These are phyloP conservation scores for Blastocladiella britannica DNA, from an alignment of 192 early-diverging fungal genomes.

Conservation along the genomic window DNA sequence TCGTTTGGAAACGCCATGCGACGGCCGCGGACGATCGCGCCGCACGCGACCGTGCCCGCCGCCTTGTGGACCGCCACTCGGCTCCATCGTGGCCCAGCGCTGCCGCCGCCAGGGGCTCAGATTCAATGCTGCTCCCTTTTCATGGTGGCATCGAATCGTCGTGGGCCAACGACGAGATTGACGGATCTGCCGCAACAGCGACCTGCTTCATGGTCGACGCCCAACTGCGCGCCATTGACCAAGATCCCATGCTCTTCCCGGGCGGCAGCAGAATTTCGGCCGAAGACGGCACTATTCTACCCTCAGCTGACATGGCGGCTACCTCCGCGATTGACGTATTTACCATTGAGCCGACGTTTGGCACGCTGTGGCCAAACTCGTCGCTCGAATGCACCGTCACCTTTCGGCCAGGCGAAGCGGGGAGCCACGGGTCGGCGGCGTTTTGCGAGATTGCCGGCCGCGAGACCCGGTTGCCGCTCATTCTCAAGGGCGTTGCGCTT, in stretches of 20 bases:
- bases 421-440: conserved; percentile 9
- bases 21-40: conserved; percentile 20
- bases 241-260: conserved; percentile 18
- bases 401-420: conserved; percentile 21
- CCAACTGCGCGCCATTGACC: conserved; percentile 11
- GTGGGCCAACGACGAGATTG: too few relatives aligned
- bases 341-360: conserved; percentile 18
- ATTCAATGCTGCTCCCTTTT: conserved; percentile 13
- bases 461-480: conserved; percentile 25
- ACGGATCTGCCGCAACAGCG: conserved; percentile 6
- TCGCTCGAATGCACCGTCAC: conserved; percentile 19
- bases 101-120: too few relatives aligned
- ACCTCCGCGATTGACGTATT: conserved; percentile 15
- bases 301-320: too few relatives aligned
- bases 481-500: conserved; percentile 27
- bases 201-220: conserved; percentile 13
- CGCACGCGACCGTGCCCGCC: too few relatives aligned
- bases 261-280: too few relatives aligned
- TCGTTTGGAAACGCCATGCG: conserved; percentile 29
- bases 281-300: too few relatives aligned
- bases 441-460: conserved; percentile 34
- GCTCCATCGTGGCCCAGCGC: too few relatives aligned
- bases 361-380: conserved; percentile 32
- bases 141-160: too few relatives aligned
- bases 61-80: too few relatives aligned